phyloP scores from a whole-genome alignment of 805 yeast genomes.

The Groenewaldozyma salmanticensis region DNA sequence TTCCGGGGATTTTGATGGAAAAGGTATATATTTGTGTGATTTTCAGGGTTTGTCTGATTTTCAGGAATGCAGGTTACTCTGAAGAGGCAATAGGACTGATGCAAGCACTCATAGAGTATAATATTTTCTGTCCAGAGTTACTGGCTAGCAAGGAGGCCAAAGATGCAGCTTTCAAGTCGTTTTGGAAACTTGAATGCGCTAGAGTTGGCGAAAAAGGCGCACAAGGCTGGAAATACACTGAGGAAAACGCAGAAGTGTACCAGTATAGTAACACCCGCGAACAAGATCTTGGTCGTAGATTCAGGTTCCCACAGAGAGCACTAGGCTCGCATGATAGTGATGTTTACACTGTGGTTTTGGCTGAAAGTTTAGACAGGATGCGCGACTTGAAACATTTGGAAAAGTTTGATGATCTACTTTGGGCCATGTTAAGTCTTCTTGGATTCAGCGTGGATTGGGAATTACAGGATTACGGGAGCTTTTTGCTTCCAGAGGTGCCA shows the following conservation, averaged over 20 bases:
- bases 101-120: slow-evolving; percentile 16
- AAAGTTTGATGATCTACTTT: slow-evolving; percentile 7
- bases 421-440: slow-evolving; percentile 12
- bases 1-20: slow-evolving; percentile 5
- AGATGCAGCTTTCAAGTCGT: slow-evolving; percentile 7
- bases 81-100: slow-evolving; percentile 17
- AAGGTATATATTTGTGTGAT: slow-evolving; percentile 5
- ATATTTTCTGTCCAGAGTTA: slow-evolving; percentile 7
- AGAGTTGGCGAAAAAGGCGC: slow-evolving; percentile 18
- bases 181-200: slow-evolving; percentile 17
- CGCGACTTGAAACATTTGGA: slow-evolving; percentile 1
- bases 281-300: neutral
- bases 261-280: slow-evolving; percentile 1
- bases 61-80: slow-evolving; percentile 14
- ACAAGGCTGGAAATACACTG: slow-evolving; percentile 8
- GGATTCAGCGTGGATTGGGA: slow-evolving; percentile 5
- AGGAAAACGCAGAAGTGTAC: neutral
- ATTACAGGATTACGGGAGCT: neutral
- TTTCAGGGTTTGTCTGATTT: slow-evolving; percentile 1
- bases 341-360: slow-evolving; percentile 10
- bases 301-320: neutral
- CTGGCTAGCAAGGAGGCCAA: neutral
- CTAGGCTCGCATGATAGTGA: no score
- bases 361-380: slow-evolving; percentile 15
- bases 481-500: neutral